Evolutionary conservation across 1,284 basidiomycete genomes (phyloP), one percentile per base, ranked within the genome.

Genomic region (Fomitopsis schrenkii): DNA sequence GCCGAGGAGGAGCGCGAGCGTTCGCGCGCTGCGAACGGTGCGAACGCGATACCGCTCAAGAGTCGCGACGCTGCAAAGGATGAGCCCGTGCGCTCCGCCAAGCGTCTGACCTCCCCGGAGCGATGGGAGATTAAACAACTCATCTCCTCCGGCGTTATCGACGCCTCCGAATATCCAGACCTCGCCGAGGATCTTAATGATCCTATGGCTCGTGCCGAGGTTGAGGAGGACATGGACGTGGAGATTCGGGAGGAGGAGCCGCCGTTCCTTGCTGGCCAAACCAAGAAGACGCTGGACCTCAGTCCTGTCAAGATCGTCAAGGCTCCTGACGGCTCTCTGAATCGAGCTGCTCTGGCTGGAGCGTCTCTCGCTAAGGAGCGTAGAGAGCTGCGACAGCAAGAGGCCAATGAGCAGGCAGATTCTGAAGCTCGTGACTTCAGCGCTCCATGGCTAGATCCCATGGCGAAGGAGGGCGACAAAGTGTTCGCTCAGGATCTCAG

Each of bases 111-210:
- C 1, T 96, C 94, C 30, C 97, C 97, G 0, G 97, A 99, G 75
- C 87, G 97, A 26, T 99, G 97, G 94, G 97, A 99, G 79, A 94
- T 99, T 75, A 98, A 98, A 75, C 97, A 99, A 75, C 86, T 99
- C 62, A 98, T 99, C 64, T 94, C 97, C 0, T 97, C 95, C 45
- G 97, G 97, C 54, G 93, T 90, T 5, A 86, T 98, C 53, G 89
- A 91, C 68, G 91, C 96, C 7, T 90, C 94, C 12, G 97, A 99
- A 76, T 98, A 98, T 71, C 97, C 97, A 3, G 95, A 99, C 62
- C 80, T 99, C 35, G 93, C 98, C 67, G 96, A 98, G 68, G 95
- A 97, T 69, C 88, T 94, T 70, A 83, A 79, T 62, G 88, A 90
- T 66, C 86, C 91, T 1, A 83, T 84, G 69, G 87, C 83, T n/a